Base-by-base conservation (phyloP, 805 yeast genomes). In the Candida railenensis region DNA sequence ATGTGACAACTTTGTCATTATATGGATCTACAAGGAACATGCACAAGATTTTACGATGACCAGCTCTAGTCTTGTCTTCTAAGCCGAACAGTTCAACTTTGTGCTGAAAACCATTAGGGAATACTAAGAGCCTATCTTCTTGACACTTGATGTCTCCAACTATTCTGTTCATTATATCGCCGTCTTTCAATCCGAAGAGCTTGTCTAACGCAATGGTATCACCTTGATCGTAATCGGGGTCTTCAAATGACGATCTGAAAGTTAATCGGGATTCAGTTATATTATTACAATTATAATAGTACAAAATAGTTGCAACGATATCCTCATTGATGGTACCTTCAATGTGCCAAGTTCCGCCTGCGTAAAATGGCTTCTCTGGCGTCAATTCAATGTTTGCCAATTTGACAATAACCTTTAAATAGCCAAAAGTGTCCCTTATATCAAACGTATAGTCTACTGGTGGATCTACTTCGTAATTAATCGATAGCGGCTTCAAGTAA, bases 311-410 rank as follows among this genome's bases (percentile, higher is more conserved):
- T 2, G 76, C 76, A 5, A 72, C 66, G 38, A 72, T 71, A 46
- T 68, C 67, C 50, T 72, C 77, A 49, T 66, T 67, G 20, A 62
- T 60, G 4, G 70, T 58, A 1, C 76, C 77, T 52, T 72, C 76
- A 1, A 71, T 63, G 44, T 72, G 76, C 76, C 76, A 72, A 2
- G 69, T 49, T 1, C 76, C 76, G 2, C 77, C 77, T 2, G 51
- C 45, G 44, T 71, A 72, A 2, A 41, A 42, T 1, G 75, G 71
- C 21, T 62, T 63, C 37, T 71, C 73, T 0, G 77, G 76, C 1
- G 73, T 67, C 43, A 72, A 54, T 44, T 66, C 67, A 40, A 72
- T 72, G 48, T 65, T 67, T 18, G 75, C 74, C 50, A 72, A 34
- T 47, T 72, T 72, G 9, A 62, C 67, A 38, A 72, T 67, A 2